Base-by-base conservation (phyloP, 345 rosid genomes). In the Citrus hindsii region DNA sequence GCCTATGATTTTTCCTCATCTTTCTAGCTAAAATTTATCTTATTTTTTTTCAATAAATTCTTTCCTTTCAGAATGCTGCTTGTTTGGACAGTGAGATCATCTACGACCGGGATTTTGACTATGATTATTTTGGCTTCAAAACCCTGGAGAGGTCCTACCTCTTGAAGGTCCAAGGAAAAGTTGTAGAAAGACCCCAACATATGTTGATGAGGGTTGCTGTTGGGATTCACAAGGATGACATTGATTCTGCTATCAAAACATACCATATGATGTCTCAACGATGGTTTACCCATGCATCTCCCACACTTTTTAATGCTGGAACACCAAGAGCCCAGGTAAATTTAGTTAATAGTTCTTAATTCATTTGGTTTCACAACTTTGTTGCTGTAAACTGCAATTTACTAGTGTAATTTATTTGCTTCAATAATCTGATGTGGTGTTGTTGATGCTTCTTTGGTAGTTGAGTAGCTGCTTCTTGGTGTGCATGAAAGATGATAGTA, bases 281-380 rank as follows among this genome's bases (percentile, higher is more conserved):
- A 55, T 92, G 96, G 98, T 94, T 94, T 83, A 94, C 97, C 77
- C 98, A 93, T 89, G 98, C 98, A 60, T 91, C 97, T 70, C 97
- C 98, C 55, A 94, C 97, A 16, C 97, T 94, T 75, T 94, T 93
- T 80, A 94, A 94, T 79, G 93, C 93, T 10, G 98, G 98, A 65
- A 95, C 98, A 18, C 97, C 97, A 65, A 93, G 93, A 84, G 92
- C 97, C 19, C 98, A 93, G 76, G 97, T 93, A 79, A 65, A 86
- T 67, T 64, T 10, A 35, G 21, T 62, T 46, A 58, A 16, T 62
- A 2, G 70, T n/a, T 59, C 25, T 70, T 19, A 21, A 27, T 3
- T 46, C 2, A n/a, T 10, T 46, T 13, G 59, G 42, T 62, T 37
- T 37, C 13, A 4, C 27, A 32, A 68, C 68, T 46, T 60, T 74